Percentiles rank a stretch among this genome's conserved stretches.
Evolutionary conservation across 2,329 filamentous ascomycete genomes (phyloP).

Genomic region (Hymenoscyphus repandus): DNA sequence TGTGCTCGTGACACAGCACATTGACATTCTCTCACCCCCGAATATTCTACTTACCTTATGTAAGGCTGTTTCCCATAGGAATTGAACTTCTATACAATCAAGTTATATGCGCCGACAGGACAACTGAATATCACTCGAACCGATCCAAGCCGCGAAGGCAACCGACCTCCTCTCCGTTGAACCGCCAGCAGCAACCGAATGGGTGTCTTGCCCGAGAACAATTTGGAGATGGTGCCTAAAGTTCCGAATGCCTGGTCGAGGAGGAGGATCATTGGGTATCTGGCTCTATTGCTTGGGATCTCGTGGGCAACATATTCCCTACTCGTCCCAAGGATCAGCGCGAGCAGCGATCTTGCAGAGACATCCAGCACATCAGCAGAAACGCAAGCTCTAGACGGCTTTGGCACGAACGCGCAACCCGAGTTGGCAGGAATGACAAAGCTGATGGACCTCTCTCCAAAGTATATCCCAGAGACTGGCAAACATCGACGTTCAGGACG

Average conservation of each 20-base stretch:
- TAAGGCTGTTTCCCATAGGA: too few species aligned
- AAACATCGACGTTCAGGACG: conserved; percentile 44
- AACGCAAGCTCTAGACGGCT: background rate
- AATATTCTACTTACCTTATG: too few species aligned
- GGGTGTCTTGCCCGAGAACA: background rate
- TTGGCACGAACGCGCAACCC: conserved; percentile 18
- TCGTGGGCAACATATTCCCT: conserved; percentile 7
- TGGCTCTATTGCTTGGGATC: conserved; percentile 3
- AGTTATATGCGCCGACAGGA: background rate
- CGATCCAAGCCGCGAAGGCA: background rate
- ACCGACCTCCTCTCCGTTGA: background rate
- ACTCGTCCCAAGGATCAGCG: background rate
- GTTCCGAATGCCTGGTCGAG: background rate
- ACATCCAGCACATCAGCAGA: background rate
- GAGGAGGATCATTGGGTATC: conserved; percentile 1
- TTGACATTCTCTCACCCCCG: too few species aligned
- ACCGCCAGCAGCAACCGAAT: background rate
- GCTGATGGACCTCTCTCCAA: conserved; percentile 25
- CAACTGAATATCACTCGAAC: background rate
- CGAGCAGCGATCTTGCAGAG: background rate
- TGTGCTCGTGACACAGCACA: too few species aligned
- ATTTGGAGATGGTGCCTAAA: background rate
- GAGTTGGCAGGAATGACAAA: conserved; percentile 25
- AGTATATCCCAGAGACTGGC: conserved; percentile 27
- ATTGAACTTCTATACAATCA: too few species aligned